Evolutionary conservation across 2,329 filamentous ascomycete genomes (phyloP).

Genomic region (Ascosphaera apis): DNA sequence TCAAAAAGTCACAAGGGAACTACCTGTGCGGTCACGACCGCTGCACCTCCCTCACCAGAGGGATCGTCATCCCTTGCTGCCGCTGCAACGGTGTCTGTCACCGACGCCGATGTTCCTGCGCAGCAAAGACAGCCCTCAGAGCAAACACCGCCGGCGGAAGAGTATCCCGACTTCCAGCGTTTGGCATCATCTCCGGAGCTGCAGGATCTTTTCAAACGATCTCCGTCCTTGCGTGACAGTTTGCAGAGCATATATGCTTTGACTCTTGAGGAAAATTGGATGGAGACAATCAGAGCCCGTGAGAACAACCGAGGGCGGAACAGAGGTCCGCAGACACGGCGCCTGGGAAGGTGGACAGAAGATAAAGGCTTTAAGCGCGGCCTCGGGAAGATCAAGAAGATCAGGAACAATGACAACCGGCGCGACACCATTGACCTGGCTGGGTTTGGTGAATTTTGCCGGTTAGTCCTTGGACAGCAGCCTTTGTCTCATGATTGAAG

Average conservation of each 20-base stretch:
- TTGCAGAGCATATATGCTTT: constrained; percentile 21
- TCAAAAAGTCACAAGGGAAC: constrained; percentile 20
- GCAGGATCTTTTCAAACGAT: constrained; percentile 15
- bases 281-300: constrained; percentile 9
- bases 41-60: neutral
- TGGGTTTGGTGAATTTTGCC: constrained; percentile 3
- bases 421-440: constrained; percentile 13
- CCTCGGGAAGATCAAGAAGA: constrained; percentile 16
- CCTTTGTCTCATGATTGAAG: neutral
- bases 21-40: constrained; percentile 16
- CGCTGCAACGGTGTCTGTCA: constrained; percentile 3
- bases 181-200: constrained; percentile 13
- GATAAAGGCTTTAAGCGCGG: constrained; percentile 22
- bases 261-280: constrained; percentile 19
- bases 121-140: constrained; percentile 4
- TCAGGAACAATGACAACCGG: constrained; percentile 16
- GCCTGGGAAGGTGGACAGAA: constrained; percentile 12
- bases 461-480: neutral
- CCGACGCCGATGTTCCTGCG: constrained; percentile 3
- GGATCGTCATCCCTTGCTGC: neutral
- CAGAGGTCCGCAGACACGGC: constrained; percentile 9
- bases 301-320: constrained; percentile 1
- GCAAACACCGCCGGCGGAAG: neutral
- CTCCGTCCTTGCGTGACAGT: constrained; percentile 17
- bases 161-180: constrained; percentile 1